Evolutionary conservation across 2,329 filamentous ascomycete species (phyloP).

Genomic region (Sclerotinia trifoliorum): DNA sequence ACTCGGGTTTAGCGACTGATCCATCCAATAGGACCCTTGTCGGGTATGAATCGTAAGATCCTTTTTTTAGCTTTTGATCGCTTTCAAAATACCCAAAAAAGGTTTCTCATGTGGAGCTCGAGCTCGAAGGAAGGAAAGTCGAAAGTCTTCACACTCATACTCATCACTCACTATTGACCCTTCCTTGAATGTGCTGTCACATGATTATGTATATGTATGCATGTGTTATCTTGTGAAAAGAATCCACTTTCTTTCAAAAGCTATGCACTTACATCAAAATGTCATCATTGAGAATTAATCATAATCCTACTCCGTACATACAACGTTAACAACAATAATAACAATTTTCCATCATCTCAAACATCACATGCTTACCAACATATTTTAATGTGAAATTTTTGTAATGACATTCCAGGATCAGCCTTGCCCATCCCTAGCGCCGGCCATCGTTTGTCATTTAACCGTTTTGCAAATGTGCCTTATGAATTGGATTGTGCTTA

Average conservation of each 20-base stretch:
- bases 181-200: background rate
- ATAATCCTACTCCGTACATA: background rate
- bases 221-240: background rate
- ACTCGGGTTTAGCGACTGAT: background rate
- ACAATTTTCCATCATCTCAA: background rate
- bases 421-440: conserved; percentile 19
- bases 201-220: background rate
- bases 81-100: background rate
- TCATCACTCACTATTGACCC: background rate
- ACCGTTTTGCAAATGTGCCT: conserved; percentile 11
- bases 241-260: background rate
- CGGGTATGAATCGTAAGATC: background rate
- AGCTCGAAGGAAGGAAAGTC: no score
- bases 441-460: conserved; percentile 19
- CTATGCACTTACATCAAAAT: background rate
- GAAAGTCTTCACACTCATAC: background rate
- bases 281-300: no score
- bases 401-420: conserved; percentile 9
- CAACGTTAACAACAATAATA: background rate
- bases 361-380: background rate
- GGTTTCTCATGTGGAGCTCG: background rate
- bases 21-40: background rate
- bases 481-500: conserved; percentile 17
- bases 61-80: background rate
- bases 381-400: background rate